Evolutionary conservation across 495 filamentous ascomycete genomes (phyloP).

Genomic region (Annulohypoxylon maeteangense): DNA sequence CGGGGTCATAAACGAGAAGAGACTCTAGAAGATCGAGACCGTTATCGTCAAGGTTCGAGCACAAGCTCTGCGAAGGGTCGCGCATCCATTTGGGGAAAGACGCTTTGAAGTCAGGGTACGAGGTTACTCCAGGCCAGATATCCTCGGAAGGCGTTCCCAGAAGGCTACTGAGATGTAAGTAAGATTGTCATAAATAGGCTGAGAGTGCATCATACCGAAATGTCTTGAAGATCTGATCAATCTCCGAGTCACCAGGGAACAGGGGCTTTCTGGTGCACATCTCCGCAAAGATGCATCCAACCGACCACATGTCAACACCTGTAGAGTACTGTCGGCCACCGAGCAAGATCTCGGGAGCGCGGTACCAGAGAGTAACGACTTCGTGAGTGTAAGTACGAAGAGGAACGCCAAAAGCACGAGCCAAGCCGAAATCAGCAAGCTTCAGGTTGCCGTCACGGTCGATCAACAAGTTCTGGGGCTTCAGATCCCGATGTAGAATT

Average conservation of each 20-base stretch:
- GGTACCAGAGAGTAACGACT: slow-evolving; percentile 98
- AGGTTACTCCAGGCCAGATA: slow-evolving; percentile 94
- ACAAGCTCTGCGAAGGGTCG: slow-evolving; percentile 65
- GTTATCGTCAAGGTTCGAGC: slow-evolving; percentile 70
- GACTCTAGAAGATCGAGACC: slow-evolving; percentile 91
- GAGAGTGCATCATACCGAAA: slow-evolving; percentile 75
- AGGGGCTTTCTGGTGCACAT: slow-evolving; percentile 99
- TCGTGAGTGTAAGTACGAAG: slow-evolving; percentile 98
- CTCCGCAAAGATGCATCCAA: slow-evolving; percentile 98
- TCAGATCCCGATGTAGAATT: slow-evolving; percentile 93
- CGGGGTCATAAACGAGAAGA: slow-evolving; percentile 94
- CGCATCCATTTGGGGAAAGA: slow-evolving; percentile 97
- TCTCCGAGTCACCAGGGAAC: slow-evolving; percentile 98
- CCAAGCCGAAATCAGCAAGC: slow-evolving; percentile 96
- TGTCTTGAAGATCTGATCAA: slow-evolving; percentile 99
- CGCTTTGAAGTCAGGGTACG: slow-evolving; percentile 96
- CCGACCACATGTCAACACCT: slow-evolving; percentile 99
- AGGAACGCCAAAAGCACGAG: slow-evolving; percentile 95
- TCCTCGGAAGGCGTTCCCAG: slow-evolving; percentile 91
- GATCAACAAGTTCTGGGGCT: slow-evolving; percentile 98
- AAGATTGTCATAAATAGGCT: not conserved
- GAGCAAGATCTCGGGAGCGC: slow-evolving; percentile 95
- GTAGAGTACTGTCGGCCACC: slow-evolving; percentile 98
- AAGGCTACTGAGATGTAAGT: slow-evolving; percentile 62
- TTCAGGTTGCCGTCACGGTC: slow-evolving; percentile 95